Evolutionary conservation across 805 yeast genomes (phyloP), one percentile per base, ranked within the genome.

Genomic region (Komagataella phaffii): DNA sequence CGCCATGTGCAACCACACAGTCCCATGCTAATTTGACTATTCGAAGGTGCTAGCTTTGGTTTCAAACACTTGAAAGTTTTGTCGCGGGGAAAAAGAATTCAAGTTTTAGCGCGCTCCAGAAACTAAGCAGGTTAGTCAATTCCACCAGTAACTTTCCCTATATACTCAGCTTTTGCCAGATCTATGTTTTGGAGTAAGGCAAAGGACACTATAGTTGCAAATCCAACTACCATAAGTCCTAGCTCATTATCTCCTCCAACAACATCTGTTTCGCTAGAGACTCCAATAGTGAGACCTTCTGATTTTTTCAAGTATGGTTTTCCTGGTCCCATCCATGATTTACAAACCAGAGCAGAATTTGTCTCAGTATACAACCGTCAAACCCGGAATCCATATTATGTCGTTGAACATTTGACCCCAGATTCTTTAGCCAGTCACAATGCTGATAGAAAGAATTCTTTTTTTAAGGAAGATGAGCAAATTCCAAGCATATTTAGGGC

Each of bases 321-420:
- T 61, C 99, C 98, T 0, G 96, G 96, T 1, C 98, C 98, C 0
- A 76, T 86, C 36, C 95, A 88, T 64, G 99, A 93, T 62, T 66
- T 91, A 53, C 79, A 80, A 52, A 77, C 72, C 8, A 74, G 88
- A 55, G 72, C 74, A 52, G 96, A 89, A 67, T 93, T 84, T 64
- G 77, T 91, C 17, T 80, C 93, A 51, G 87, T 93, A 58, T 93
- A 81, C 65, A 91, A 93, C 62, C 77, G 99, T 57, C 77, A 82
- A 55, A 85, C 81, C 40, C 75, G 90, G 54, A 88, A 88, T 61
- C 99, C 99, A 23, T 80, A 81, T 64, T 88, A 85, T 76, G 81
- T 84, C 18, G 72, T 90, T 43, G 97, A 91, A 67, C 96, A 90
- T 62, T 74, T 90, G 52, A 88, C 96, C 1, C 76, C 82, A 44